Conservation (phyloP, 1,284 basidiomycete species). For the Rhodofomes roseus region DNA sequence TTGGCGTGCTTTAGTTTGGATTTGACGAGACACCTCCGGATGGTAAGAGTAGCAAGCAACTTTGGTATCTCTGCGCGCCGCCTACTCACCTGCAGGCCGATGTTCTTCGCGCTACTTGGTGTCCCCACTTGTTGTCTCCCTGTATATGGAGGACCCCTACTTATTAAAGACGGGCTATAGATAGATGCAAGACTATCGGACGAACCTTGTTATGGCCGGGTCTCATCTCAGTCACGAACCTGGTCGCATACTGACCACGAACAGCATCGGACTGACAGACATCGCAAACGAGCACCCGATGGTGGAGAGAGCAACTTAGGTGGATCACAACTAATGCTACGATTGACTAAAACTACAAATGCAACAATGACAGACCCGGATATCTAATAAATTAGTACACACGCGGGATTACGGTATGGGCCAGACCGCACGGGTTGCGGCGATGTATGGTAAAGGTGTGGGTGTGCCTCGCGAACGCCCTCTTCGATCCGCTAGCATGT, state of each 20-base stretch:
- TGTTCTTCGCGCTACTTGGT: too few relatives aligned
- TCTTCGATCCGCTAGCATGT: background rate
- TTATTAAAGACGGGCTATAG: too few relatives aligned
- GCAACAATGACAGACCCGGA: background rate
- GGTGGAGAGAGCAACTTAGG: background rate
- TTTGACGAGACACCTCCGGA: background rate
- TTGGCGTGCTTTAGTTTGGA: background rate
- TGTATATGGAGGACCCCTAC: too few relatives aligned
- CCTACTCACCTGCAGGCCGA: too few relatives aligned
- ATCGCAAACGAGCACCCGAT: background rate
- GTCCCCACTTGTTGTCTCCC: too few relatives aligned
- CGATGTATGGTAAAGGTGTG: background rate
- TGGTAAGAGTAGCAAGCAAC: background rate
- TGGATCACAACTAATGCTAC: background rate
- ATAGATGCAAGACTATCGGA: too few relatives aligned
- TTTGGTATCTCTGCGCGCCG: too few relatives aligned
- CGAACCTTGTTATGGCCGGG: background rate
- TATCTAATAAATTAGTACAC: background rate
- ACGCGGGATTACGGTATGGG: background rate
- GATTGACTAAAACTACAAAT: background rate
- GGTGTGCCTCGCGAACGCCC: background rate
- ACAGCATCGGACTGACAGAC: background rate
- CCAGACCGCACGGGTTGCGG: background rate
- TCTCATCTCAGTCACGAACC: background rate
- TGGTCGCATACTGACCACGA: background rate